A percentile compares a stretch with the other conserved stretches of the same genome.
Conservation (phyloP, 2,329 filamentous ascomycete species). For the Fusarium torreyae region DNA sequence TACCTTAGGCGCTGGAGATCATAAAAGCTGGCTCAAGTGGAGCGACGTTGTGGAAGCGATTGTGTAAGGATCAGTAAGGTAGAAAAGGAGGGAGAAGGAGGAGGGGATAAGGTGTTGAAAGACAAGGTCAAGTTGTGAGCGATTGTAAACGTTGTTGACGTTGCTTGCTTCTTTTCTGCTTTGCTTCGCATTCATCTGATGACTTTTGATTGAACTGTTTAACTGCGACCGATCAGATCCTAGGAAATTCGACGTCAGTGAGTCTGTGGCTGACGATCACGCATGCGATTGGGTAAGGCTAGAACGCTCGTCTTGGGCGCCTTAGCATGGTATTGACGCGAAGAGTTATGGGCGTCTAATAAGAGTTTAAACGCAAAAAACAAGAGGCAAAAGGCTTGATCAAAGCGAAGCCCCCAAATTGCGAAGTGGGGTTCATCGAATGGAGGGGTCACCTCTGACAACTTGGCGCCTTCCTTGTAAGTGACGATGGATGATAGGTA, state of each 20-base stretch:
- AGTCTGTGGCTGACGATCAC: constrained; percentile 6
- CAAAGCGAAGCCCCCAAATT: constrained; percentile 8
- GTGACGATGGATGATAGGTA: constrained; percentile 2
- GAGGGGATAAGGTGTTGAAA: neutral
- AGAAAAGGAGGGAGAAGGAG: constrained; percentile 5
- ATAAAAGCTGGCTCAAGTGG: constrained; percentile 20
- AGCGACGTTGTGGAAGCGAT: constrained; percentile 38
- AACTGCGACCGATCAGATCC: constrained; percentile 29
- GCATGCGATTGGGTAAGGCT: constrained; percentile 3
- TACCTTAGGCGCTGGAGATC: neutral
- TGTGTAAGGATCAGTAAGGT: constrained; percentile 29
- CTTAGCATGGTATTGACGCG: constrained; percentile 1
- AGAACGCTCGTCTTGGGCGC: constrained; percentile 2
- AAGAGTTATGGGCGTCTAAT: neutral
- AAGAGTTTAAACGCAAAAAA: neutral
- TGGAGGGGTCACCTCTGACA: constrained; percentile 40
- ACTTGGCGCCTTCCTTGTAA: constrained; percentile 33
- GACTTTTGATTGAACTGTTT: constrained; percentile 20
- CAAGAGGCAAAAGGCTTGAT: neutral
- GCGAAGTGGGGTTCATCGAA: constrained; percentile 37
- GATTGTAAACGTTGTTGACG: constrained; percentile 4
- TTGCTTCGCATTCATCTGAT: constrained; percentile 27
- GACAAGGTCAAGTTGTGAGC: neutral
- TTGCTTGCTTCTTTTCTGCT: constrained; percentile 20
- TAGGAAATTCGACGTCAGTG: constrained; percentile 7